Conservation (phyloP, 495 filamentous ascomycete species). For the Aeminium ludgeri region DNA sequence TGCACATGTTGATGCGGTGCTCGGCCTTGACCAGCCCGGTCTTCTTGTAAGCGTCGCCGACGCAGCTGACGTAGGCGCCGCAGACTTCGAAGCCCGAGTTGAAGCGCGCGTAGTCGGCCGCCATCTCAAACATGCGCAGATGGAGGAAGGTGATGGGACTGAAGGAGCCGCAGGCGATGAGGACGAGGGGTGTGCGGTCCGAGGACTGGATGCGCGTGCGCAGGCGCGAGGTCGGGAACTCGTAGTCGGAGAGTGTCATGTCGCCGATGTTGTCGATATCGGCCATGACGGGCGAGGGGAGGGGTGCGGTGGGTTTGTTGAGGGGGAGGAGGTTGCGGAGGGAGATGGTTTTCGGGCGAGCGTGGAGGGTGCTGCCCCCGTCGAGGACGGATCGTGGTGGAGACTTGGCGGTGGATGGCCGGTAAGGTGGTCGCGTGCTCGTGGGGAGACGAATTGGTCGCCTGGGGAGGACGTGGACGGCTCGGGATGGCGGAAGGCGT, state of each 20-base stretch:
- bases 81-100: slow-evolving; percentile 75
- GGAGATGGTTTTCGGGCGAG: neutral
- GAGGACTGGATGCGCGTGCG: slow-evolving; percentile 49
- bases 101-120: slow-evolving; percentile 61
- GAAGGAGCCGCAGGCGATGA: slow-evolving; percentile 86
- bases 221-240: slow-evolving; percentile 55
- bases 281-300: slow-evolving; percentile 4
- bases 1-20: slow-evolving; percentile 57
- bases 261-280: slow-evolving; percentile 6
- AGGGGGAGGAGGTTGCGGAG: slow-evolving; percentile 1
- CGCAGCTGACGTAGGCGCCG: slow-evolving; percentile 64
- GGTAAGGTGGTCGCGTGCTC: no score
- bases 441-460: no score
- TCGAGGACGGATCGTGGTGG: no score
- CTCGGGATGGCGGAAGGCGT: no score
- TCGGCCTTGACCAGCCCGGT: slow-evolving; percentile 60
- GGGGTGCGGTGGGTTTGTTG: neutral
- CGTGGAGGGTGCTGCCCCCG: no score
- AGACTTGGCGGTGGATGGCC: no score
- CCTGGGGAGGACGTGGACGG: no score
- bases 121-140: slow-evolving; percentile 90
- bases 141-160: slow-evolving; percentile 76
- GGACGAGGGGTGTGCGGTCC: slow-evolving; percentile 28
- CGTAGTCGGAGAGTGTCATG: slow-evolving; percentile 38
- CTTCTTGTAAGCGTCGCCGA: slow-evolving; percentile 83